phyloP scores from a whole-genome alignment of 495 filamentous ascomycete species.

The Penicillium pulvis region DNA sequence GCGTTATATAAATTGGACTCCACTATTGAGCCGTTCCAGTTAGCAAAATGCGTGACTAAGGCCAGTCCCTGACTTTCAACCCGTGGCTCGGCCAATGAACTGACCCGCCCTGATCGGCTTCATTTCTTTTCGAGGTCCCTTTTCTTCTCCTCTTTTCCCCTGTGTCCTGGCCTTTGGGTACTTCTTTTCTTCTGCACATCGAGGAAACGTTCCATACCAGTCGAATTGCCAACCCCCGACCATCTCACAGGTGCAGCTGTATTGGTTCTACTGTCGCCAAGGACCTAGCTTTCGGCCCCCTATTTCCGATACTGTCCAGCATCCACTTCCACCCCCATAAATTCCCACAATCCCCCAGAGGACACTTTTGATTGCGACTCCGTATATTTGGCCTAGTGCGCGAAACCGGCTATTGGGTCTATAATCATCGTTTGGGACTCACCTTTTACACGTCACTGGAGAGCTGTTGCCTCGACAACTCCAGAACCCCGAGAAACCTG shows the following conservation, averaged over 20 bases:
- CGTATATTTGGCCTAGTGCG: background rate
- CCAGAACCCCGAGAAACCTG: constrained; percentile 9
- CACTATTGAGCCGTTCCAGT: background rate
- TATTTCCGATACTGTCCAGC: constrained; percentile 4
- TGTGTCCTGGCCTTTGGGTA: background rate
- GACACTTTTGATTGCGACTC: constrained; percentile 1
- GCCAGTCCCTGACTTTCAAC: constrained; percentile 9
- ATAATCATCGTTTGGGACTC: background rate
- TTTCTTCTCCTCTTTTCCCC: constrained; percentile 1
- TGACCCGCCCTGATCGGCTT: constrained; percentile 1
- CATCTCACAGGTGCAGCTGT: background rate
- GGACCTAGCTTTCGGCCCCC: constrained; percentile 5
- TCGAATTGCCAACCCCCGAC: background rate
- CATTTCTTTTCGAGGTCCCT: constrained; percentile 6
- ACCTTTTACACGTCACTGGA: constrained; percentile 1
- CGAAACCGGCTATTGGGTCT: background rate
- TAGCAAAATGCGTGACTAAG: constrained; percentile 1
- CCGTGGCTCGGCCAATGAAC: constrained; percentile 3
- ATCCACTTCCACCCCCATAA: constrained; percentile 2
- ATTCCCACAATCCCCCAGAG: constrained; percentile 1
- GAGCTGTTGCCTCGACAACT: constrained; percentile 35
- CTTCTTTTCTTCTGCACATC: background rate
- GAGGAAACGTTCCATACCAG: background rate
- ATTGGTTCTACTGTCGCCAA: background rate
- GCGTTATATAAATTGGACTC: background rate